Conservation (phyloP, 2,329 filamentous ascomycete species). For the Alternaria rosae region DNA sequence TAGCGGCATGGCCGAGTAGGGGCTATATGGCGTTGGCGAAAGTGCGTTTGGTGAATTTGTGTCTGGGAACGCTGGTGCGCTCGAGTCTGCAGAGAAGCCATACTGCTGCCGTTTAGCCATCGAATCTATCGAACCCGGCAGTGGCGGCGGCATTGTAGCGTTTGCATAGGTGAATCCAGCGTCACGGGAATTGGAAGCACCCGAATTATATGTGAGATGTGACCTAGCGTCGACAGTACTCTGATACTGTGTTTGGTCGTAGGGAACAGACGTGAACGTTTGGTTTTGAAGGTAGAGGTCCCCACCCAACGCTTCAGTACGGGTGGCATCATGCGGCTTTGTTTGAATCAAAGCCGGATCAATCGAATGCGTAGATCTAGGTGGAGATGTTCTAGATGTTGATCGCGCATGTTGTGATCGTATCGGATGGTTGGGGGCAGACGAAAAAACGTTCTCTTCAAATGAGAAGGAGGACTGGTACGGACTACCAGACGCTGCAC, state of each 20-base stretch:
- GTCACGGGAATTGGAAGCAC: conserved; percentile 22
- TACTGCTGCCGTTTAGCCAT: conserved; percentile 33
- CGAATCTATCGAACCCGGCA: conserved; percentile 21
- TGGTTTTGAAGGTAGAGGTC: conserved; percentile 18
- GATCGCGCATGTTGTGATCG: conserved; percentile 34
- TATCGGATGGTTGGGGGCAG: conserved; percentile 25
- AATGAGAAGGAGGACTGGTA: conserved; percentile 41
- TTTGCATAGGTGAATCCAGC: conserved; percentile 22
- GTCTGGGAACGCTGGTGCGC: conserved; percentile 33
- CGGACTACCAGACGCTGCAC: conserved; percentile 35
- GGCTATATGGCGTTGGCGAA: conserved; percentile 52
- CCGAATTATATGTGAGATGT: conserved; percentile 24
- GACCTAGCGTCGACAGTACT: conserved; percentile 35
- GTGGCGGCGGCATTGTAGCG: conserved; percentile 41
- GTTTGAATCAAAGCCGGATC: conserved; percentile 38
- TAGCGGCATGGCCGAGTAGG: conserved; percentile 54
- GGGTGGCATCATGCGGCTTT: conserved; percentile 20
- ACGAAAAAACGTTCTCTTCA: conserved; percentile 31
- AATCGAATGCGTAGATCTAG: conserved; percentile 31
- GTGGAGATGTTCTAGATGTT: conserved; percentile 31
- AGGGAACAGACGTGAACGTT: conserved; percentile 18
- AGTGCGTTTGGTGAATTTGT: conserved; percentile 50
- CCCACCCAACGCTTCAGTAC: conserved; percentile 22
- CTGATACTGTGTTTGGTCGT: conserved; percentile 28
- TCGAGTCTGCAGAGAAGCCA: conserved; percentile 35